Evolutionary conservation across 1,284 basidiomycete species (phyloP).

Genomic region (Golubevia pallescens): DNA sequence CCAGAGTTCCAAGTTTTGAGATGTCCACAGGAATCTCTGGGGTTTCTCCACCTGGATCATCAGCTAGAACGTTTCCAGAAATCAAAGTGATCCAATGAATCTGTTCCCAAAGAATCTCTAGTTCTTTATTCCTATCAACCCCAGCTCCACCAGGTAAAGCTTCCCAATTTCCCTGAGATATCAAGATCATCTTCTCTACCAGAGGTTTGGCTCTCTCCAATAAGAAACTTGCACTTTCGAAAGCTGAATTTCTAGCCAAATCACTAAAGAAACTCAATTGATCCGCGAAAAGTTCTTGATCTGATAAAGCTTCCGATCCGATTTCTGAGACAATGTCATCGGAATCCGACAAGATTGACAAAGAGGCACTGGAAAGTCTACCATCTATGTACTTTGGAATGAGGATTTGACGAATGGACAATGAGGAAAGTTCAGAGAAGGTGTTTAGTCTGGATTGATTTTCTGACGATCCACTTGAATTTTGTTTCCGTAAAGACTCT

Average conservation of each 20-base stretch:
- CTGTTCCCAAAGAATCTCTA: constrained; percentile 49
- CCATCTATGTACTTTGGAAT: constrained; percentile 40
- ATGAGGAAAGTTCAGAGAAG: no score
- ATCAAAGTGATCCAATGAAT: constrained; percentile 51
- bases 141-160: background rate
- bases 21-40: constrained; percentile 31
- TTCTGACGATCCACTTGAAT: no score
- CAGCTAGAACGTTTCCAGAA: constrained; percentile 40
- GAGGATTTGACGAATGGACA: constrained; percentile 34
- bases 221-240: constrained; percentile 18
- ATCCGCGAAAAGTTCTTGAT: constrained; percentile 45
- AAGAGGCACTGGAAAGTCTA: constrained; percentile 27
- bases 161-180: background rate
- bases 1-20: constrained; percentile 3
- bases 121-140: constrained; percentile 1
- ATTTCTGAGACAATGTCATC: constrained; percentile 31
- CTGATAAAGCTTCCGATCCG: constrained; percentile 31
- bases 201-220: constrained; percentile 21
- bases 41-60: constrained; percentile 36
- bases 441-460: no score
- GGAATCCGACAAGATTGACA: constrained; percentile 9
- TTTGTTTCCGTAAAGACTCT: no score
- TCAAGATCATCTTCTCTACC: background rate
- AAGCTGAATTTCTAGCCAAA: constrained; percentile 30
- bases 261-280: constrained; percentile 44